Evolutionary conservation across 345 rosid genomes (phyloP).

Genomic region (Mangifera indica): DNA sequence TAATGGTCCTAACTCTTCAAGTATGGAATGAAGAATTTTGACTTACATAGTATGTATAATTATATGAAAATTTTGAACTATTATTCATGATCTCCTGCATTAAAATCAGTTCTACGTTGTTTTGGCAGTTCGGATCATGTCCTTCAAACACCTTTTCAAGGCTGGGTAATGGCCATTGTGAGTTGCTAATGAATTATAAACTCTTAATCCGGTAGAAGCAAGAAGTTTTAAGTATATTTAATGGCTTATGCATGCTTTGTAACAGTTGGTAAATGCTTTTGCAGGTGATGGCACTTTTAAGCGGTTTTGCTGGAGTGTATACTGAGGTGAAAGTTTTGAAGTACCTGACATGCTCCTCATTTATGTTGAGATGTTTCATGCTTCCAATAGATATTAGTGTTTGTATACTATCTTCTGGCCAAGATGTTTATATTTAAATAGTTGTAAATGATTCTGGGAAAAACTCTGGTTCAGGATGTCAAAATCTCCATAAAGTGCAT

Average conservation of each 20-base stretch:
- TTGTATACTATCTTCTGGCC: constrained; percentile 5
- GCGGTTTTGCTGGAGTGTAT: constrained; percentile 97
- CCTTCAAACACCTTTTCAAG: constrained; percentile 82
- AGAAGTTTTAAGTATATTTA: constrained; percentile 12
- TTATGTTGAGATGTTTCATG: constrained; percentile 13
- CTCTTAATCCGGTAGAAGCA: constrained; percentile 16
- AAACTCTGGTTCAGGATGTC: constrained; percentile 1
- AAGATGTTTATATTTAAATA: constrained; percentile 1
- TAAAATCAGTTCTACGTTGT: not conserved
- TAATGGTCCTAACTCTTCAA: not conserved
- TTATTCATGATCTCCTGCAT: not conserved
- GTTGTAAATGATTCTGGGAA: not conserved
- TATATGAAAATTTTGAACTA: not conserved
- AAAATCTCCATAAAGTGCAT: not conserved
- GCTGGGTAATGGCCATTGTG: constrained; percentile 98
- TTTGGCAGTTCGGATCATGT: constrained; percentile 86
- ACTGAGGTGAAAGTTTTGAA: constrained; percentile 61
- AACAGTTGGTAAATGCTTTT: constrained; percentile 17
- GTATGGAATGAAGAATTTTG: not conserved
- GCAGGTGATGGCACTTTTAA: constrained; percentile 94
- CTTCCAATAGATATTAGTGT: constrained; percentile 1
- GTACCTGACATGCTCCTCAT: not conserved
- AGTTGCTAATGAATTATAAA: constrained; percentile 29
- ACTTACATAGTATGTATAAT: not conserved
- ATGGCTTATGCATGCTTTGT: constrained; percentile 8